Conservation (phyloP, 2,329 filamentous ascomycete genomes). For the Aspergillus latus region DNA sequence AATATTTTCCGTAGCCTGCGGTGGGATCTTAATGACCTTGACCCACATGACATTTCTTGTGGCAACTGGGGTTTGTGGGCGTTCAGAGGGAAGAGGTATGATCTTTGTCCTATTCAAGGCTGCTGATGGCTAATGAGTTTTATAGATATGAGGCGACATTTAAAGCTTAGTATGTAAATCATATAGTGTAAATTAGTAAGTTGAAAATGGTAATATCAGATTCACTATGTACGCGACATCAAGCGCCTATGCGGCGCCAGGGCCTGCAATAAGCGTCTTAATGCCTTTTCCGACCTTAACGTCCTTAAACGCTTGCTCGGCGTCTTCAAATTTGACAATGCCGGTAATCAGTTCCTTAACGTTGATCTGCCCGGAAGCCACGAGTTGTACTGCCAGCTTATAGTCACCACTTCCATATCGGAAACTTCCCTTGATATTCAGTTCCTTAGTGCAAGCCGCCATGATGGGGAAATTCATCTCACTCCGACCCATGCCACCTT, state of each 20-base stretch:
- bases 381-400: slow-evolving; percentile 74
- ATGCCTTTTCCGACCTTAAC: slow-evolving; percentile 74
- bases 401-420: slow-evolving; percentile 89
- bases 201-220: too few species aligned
- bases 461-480: slow-evolving; percentile 92
- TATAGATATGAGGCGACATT: slow-evolving; percentile 42
- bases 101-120: not conserved
- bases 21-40: slow-evolving; percentile 96
- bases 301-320: slow-evolving; percentile 82
- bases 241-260: not conserved
- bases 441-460: slow-evolving; percentile 84
- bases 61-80: slow-evolving; percentile 98
- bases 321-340: slow-evolving; percentile 75
- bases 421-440: slow-evolving; percentile 84
- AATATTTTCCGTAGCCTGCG: slow-evolving; percentile 89
- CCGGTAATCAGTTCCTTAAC: slow-evolving; percentile 77
- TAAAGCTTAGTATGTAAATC: slow-evolving; percentile 23
- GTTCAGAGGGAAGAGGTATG: slow-evolving; percentile 93
- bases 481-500: slow-evolving; percentile 84
- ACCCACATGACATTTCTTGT: slow-evolving; percentile 89
- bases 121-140: not conserved
- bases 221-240: too few species aligned
- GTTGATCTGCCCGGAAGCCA: slow-evolving; percentile 67
- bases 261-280: slow-evolving; percentile 48
- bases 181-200: too few species aligned